These are phyloP conservation scores for Aspergillus chevalieri DNA, from an alignment of 2,329 filamentous ascomycete species.

Conservation along the genomic window DNA sequence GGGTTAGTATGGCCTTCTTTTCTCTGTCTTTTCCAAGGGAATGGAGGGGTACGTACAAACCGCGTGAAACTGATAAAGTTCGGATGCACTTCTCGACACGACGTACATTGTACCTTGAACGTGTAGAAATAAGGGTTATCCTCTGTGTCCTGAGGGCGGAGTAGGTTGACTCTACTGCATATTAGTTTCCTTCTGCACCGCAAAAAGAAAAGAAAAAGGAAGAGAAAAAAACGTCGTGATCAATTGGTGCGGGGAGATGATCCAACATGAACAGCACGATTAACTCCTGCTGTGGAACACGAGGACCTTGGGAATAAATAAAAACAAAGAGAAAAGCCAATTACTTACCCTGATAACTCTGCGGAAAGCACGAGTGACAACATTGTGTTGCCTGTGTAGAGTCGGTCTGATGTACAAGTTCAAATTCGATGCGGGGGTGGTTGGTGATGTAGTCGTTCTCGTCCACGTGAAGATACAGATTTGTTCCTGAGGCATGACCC, in stretches of 20 bases:
- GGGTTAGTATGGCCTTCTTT: neutral
- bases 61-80: constrained; percentile 83
- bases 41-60: constrained; percentile 57
- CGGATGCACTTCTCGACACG: constrained; percentile 81
- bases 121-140: constrained; percentile 91
- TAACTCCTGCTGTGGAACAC: neutral
- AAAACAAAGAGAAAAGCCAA: neutral
- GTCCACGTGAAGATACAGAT: too few relatives aligned
- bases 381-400: neutral
- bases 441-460: neutral
- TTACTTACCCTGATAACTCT: neutral
- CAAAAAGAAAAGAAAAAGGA: too few relatives aligned
- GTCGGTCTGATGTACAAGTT: neutral
- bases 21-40: too few relatives aligned
- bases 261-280: neutral
- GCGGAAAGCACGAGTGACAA: neutral
- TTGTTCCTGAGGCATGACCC: too few relatives aligned
- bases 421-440: constrained; percentile 7
- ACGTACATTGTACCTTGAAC: constrained; percentile 98
- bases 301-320: neutral
- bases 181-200: constrained; percentile 4
- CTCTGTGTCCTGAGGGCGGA: constrained; percentile 74
- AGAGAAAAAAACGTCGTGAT: neutral
- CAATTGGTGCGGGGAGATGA: neutral
- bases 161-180: constrained; percentile 69